Evolutionary conservation across 2,329 filamentous ascomycete genomes (phyloP).

Genomic region (Onygenales sp.): DNA sequence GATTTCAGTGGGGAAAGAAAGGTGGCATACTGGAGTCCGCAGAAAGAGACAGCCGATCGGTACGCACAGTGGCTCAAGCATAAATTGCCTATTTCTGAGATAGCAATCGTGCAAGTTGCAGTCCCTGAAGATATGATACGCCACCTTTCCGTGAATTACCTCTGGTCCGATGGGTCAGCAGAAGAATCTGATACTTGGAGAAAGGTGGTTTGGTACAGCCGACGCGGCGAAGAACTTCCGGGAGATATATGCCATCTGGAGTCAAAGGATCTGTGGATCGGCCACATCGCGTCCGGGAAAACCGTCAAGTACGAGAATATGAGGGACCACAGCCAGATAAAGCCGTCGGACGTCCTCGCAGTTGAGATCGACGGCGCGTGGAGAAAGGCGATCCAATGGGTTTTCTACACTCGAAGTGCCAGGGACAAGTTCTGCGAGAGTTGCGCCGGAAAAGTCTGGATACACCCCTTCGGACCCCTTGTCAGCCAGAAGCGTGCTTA

Average conservation of each 20-base stretch:
- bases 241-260: background rate
- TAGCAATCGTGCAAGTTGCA: background rate
- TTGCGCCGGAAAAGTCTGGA: too few relatives aligned
- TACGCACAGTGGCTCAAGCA: constrained; percentile 3
- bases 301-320: background rate
- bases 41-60: background rate
- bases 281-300: constrained; percentile 2
- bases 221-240: background rate
- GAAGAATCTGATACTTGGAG: background rate
- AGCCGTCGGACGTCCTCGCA: background rate
- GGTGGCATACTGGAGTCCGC: background rate
- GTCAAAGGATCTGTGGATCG: constrained; percentile 1
- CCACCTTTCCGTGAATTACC: too few relatives aligned
- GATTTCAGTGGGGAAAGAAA: background rate
- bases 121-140: too few relatives aligned
- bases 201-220: constrained; percentile 1
- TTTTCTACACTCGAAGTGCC: constrained; percentile 1
- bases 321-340: background rate
- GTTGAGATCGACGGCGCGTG: background rate
- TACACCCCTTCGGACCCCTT: too few relatives aligned
- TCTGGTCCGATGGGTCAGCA: too few relatives aligned
- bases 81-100: background rate
- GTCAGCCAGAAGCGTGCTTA: too few relatives aligned
- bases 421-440: background rate
- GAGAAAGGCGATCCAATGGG: constrained; percentile 4